Conservation (phyloP, 164 flowering plant genomes). For the Vitis amurensis region DNA sequence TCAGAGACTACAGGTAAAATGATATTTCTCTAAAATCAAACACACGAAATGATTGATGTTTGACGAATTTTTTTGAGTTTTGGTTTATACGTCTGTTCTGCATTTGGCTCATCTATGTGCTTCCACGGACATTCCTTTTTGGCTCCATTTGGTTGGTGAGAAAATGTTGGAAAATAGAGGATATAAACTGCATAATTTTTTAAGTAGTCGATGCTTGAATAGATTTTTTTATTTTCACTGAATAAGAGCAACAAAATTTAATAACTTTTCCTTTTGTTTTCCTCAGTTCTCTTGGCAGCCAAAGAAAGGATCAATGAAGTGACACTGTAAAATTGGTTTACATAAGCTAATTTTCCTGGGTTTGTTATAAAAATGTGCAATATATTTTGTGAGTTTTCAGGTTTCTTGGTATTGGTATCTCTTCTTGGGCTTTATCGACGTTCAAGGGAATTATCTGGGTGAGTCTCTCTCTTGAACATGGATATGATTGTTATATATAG, state of each 20-base stretch:
- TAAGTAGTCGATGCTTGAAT: too few species aligned
- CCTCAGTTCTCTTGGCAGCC: too few species aligned
- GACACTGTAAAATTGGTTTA: background rate
- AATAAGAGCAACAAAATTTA: too few species aligned
- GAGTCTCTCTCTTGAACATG: constrained; percentile 15
- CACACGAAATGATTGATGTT: background rate
- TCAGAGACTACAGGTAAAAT: constrained; percentile 46
- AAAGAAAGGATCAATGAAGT: too few species aligned
- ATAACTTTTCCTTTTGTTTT: too few species aligned
- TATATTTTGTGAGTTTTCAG: constrained; percentile 34
- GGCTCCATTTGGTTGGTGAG: too few species aligned
- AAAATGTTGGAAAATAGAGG: too few species aligned
- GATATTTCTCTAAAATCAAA: background rate
- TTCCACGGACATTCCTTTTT: background rate
- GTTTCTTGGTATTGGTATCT: constrained; percentile 90
- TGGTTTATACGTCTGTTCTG: too few species aligned
- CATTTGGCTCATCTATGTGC: too few species aligned
- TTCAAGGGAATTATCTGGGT: constrained; percentile 81
- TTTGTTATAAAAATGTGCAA: background rate
- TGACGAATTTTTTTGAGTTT: background rate
- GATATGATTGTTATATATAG: too few species aligned
- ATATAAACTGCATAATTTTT: too few species aligned
- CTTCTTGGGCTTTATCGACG: constrained; percentile 64
- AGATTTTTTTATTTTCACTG: too few species aligned
- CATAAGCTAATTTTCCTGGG: background rate